These are phyloP conservation scores for Claviceps citrina DNA, from an alignment of 2,329 filamentous ascomycete species.

Conservation along the genomic window DNA sequence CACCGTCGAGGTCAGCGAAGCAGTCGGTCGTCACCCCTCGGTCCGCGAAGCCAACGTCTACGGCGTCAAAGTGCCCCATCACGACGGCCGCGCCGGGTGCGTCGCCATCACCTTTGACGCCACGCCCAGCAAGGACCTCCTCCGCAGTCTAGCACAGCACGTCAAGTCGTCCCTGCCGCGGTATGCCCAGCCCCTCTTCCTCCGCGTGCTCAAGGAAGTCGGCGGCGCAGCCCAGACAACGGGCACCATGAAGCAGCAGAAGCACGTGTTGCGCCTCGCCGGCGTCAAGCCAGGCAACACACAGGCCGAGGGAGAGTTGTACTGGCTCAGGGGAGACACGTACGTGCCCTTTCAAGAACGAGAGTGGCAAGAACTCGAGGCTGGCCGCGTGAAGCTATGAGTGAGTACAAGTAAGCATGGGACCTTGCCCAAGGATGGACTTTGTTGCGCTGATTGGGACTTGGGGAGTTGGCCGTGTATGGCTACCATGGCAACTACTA, in stretches of 20 bases:
- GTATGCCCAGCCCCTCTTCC: slow-evolving; percentile 65
- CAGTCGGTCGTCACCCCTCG: slow-evolving; percentile 48
- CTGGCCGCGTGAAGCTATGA: slow-evolving; percentile 59
- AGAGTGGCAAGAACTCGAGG: slow-evolving; percentile 55
- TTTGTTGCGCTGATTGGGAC: too few species aligned
- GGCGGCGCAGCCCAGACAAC: slow-evolving; percentile 47
- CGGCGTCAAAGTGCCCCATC: slow-evolving; percentile 61
- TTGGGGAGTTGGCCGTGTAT: too few species aligned
- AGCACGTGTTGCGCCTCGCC: slow-evolving; percentile 53
- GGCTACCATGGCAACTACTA: too few species aligned
- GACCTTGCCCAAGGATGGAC: too few species aligned
- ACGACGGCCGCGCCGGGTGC: slow-evolving; percentile 74
- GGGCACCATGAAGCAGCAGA: slow-evolving; percentile 82
- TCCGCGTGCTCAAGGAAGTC: slow-evolving; percentile 47
- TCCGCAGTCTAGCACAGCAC: slow-evolving; percentile 48
- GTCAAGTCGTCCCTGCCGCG: slow-evolving; percentile 44
- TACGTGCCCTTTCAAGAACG: slow-evolving; percentile 52
- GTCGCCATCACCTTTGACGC: slow-evolving; percentile 49
- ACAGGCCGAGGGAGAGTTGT: slow-evolving; percentile 31
- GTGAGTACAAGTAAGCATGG: too few species aligned
- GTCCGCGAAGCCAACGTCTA: slow-evolving; percentile 76
- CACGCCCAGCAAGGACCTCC: slow-evolving; percentile 26
- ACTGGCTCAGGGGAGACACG: slow-evolving; percentile 48
- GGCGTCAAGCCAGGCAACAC: slow-evolving; percentile 48
- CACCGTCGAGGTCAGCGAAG: slow-evolving; percentile 66